Base-by-base conservation (phyloP, 139 green algal species). In the Zygnema cylindricum region DNA sequence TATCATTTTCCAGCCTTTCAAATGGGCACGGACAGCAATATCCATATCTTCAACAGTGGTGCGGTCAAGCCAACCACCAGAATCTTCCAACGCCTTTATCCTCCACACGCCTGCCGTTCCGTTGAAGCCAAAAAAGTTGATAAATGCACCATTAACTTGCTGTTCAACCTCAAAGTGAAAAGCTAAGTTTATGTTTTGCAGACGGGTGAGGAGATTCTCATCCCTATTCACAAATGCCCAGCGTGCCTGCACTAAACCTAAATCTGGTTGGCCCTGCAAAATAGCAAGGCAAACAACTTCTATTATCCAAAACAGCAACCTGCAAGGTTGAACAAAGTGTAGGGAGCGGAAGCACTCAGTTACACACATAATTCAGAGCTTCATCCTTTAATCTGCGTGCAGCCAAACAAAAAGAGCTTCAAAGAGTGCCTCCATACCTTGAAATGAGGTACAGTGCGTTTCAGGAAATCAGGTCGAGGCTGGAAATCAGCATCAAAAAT, bases 401-500 rank as follows among this genome's bases (percentile, higher is more conserved):
- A n/a, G n/a, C n/a, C n/a, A n/a, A n/a, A n/a, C n/a, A n/a, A n/a
- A n/a, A n/a, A n/a, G n/a, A n/a, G n/a, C n/a, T n/a, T n/a, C n/a
- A n/a, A n/a, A n/a, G n/a, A n/a, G n/a, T n/a, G n/a, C n/a, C n/a
- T n/a, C 25, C 39, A 63, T 3, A 96, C 86, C 86, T 90, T 84
- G 43, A 91, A 91, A 32, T 91, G 63, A 23, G 86, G 86, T n/a
- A 91, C 86, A 22, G 86, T 91, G 1, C 36, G 42, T 81, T 76
- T 82, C 43, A 91, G 86, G 30, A 87, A 91, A 69, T 91, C 93
- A 11, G 93, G 55, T 33, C 95, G 92, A 1, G 96, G 96, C 84
- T 95, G 95, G 89, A 98, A 98, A 89, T 98, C 96, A 77, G 96
- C 96, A 88, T 98, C 96, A 89, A 98, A 98, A 57, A 98, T 93